Conservation (phyloP, 805 yeast genomes). For the Torulaspora maleeae region DNA sequence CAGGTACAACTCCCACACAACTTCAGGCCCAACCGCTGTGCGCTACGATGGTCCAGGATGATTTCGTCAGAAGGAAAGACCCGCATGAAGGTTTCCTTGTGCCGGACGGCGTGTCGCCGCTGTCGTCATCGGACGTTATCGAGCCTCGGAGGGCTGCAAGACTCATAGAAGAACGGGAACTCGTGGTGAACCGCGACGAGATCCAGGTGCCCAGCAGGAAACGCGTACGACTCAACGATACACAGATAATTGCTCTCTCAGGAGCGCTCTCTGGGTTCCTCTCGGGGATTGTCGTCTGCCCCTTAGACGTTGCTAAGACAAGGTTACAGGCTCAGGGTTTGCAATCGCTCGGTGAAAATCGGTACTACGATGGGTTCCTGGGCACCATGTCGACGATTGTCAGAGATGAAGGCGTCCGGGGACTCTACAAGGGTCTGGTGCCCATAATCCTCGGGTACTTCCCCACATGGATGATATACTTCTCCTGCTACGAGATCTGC, state of each 20-base stretch:
- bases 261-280: conserved; percentile 94
- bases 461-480: conserved; percentile 97
- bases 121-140: conserved; percentile 23
- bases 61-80: conserved; percentile 1
- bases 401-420: conserved; percentile 73
- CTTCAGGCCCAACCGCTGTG: neutral
- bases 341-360: conserved; percentile 23
- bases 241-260: conserved; percentile 68
- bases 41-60: conserved; percentile 8
- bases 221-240: conserved; percentile 32
- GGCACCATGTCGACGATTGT: conserved; percentile 64
- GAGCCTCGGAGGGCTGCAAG: conserved; percentile 13
- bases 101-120: conserved; percentile 24
- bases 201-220: neutral
- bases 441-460: conserved; percentile 93
- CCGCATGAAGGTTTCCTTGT: conserved; percentile 17
- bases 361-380: conserved; percentile 52
- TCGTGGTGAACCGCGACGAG: neutral
- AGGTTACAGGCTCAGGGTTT: conserved; percentile 88
- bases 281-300: conserved; percentile 88
- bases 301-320: conserved; percentile 93
- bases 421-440: conserved; percentile 82
- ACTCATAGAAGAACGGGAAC: neutral
- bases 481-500: conserved; percentile 79
- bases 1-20: neutral